Conservation (phyloP, 1,284 basidiomycete genomes). For the Boletellus deceptivus region DNA sequence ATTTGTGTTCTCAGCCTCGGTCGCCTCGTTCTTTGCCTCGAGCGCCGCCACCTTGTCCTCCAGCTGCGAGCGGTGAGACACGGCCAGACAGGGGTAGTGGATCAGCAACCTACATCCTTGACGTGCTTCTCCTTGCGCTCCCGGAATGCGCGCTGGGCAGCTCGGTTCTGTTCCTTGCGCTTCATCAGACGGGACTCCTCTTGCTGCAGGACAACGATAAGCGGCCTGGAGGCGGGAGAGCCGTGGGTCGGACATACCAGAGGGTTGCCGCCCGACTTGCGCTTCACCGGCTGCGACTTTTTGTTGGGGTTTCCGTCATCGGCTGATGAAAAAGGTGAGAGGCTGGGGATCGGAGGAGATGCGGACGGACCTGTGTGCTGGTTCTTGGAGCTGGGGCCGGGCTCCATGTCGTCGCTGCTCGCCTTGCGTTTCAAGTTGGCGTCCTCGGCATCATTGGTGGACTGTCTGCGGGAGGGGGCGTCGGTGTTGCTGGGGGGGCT, state of each 20-base stretch:
- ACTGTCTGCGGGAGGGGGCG: slow-evolving; percentile 30
- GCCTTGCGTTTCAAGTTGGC: slow-evolving; percentile 71
- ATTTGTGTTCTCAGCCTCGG: slow-evolving; percentile 72
- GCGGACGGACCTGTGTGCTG: slow-evolving; percentile 56
- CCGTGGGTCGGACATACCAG: slow-evolving; percentile 34
- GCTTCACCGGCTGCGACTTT: slow-evolving; percentile 35
- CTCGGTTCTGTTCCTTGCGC: slow-evolving; percentile 85
- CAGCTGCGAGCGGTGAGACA: slow-evolving; percentile 45
- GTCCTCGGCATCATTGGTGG: slow-evolving; percentile 41
- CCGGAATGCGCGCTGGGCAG: slow-evolving; percentile 81
- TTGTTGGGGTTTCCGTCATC: slow-evolving; percentile 25
- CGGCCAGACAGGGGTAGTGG: slow-evolving; percentile 8
- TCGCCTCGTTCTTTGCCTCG: slow-evolving; percentile 69
- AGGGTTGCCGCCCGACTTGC: slow-evolving; percentile 43
- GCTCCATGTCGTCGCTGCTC: slow-evolving; percentile 55
- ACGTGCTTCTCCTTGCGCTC: slow-evolving; percentile 89
- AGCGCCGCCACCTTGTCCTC: slow-evolving; percentile 81
- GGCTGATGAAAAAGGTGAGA: slow-evolving; percentile 9
- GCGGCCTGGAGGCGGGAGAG: not conserved
- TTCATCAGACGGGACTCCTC: slow-evolving; percentile 74
- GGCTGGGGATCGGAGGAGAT: slow-evolving; percentile 1
- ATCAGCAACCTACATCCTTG: slow-evolving; percentile 64
- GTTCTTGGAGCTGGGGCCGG: slow-evolving; percentile 62
- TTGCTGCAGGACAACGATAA: slow-evolving; percentile 33
- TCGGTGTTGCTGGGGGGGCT: slow-evolving; percentile 58